These are phyloP conservation scores for Trametes pubescens DNA, from an alignment of 1,284 basidiomycete genomes.

Conservation along the genomic window DNA sequence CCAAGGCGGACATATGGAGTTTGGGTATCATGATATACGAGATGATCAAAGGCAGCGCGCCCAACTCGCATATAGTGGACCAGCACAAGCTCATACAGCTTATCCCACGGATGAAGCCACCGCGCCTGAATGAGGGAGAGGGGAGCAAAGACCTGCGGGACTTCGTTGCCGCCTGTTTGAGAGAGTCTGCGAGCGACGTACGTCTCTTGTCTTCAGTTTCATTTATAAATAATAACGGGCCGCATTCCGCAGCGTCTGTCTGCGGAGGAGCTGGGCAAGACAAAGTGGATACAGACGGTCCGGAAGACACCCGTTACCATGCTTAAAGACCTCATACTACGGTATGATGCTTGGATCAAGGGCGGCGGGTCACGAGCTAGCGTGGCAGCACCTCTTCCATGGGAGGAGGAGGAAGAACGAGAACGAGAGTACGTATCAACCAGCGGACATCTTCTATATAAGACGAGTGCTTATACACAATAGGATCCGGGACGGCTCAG, in stretches of 20 bases:
- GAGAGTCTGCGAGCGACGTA: constrained; percentile 85
- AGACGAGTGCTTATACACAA: neutral
- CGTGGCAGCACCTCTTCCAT: constrained; percentile 75
- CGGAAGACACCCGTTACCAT: constrained; percentile 74
- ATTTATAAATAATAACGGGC: constrained; percentile 24
- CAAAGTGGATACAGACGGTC: constrained; percentile 92
- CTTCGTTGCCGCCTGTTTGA: constrained; percentile 87
- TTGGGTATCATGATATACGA: constrained; percentile 95
- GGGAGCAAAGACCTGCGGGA: constrained; percentile 89
- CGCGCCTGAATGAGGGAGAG: constrained; percentile 80
- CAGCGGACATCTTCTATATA: neutral
- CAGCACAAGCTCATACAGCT: constrained; percentile 91
- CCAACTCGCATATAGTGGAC: constrained; percentile 83
- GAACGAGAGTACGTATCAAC: constrained; percentile 47
- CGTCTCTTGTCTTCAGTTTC: constrained; percentile 37
- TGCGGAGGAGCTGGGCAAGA: constrained; percentile 90
- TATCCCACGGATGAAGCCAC: constrained; percentile 89
- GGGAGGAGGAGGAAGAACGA: constrained; percentile 71
- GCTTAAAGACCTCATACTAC: constrained; percentile 86
- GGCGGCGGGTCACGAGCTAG: constrained; percentile 84
- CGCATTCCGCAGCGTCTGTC: constrained; percentile 69
- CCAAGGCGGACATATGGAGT: constrained; percentile 97
- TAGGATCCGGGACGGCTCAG: constrained; percentile 25
- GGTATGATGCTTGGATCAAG: constrained; percentile 81
- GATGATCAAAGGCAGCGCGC: constrained; percentile 94